A percentile compares a stretch with the other conserved stretches of the same genome.
Conservation (phyloP, 495 filamentous ascomycete genomes). For the Aspergillus hancockii region DNA sequence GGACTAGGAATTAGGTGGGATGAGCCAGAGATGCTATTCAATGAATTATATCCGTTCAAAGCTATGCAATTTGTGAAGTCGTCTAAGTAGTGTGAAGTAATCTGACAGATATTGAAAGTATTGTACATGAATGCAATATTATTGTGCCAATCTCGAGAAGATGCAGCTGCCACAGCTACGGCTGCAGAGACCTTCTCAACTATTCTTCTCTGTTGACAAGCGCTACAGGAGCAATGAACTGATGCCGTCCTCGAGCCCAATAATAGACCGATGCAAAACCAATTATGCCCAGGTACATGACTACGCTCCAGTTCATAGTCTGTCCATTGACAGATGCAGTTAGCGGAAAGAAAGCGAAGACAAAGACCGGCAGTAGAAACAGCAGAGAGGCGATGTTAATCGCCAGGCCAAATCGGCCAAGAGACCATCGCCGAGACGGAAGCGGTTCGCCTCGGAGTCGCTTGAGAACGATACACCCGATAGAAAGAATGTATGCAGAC, state of each 20-base stretch:
- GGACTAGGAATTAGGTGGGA: too few relatives aligned
- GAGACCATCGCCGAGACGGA: constrained; percentile 46
- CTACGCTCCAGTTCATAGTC: constrained; percentile 53
- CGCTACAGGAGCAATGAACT: constrained; percentile 48
- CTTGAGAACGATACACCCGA: constrained; percentile 49
- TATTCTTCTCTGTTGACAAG: constrained; percentile 40
- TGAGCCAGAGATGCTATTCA: too few relatives aligned
- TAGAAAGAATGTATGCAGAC: constrained; percentile 53
- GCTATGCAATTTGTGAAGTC: too few relatives aligned
- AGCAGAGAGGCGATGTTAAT: constrained; percentile 45
- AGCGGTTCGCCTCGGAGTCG: constrained; percentile 43
- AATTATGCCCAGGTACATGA: constrained; percentile 48
- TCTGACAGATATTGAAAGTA: neutral
- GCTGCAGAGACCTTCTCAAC: neutral
- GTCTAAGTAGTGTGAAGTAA: too few relatives aligned
- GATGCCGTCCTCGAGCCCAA: constrained; percentile 37
- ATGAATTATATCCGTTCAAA: too few relatives aligned
- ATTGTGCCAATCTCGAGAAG: neutral
- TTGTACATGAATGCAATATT: neutral
- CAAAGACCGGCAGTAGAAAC: constrained; percentile 48
- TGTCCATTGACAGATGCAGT: constrained; percentile 37
- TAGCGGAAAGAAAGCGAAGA: constrained; percentile 56
- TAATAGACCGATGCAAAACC: constrained; percentile 49
- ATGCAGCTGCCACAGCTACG: neutral
- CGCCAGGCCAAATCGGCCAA: constrained; percentile 49